Evolutionary conservation across 495 filamentous ascomycete genomes (phyloP).

Genomic region (Penicillium bovifimosum): DNA sequence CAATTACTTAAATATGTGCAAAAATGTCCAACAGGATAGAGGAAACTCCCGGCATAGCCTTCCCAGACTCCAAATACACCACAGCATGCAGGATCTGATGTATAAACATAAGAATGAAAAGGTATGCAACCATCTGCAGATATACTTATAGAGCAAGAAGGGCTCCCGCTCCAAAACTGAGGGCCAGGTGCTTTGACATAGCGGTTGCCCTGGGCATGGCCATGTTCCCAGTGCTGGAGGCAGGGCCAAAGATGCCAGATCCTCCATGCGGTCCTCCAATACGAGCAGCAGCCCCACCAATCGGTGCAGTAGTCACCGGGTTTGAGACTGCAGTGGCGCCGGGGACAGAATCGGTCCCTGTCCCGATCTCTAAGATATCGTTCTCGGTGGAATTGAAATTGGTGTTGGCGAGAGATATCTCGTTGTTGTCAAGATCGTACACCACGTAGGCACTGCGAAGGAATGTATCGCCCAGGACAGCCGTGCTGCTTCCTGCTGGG

Average conservation of each 20-base stretch:
- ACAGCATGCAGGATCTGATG: conserved; percentile 7
- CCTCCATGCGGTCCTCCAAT: conserved; percentile 30
- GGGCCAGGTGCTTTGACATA: conserved; percentile 20
- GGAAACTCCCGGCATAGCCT: conserved; percentile 6
- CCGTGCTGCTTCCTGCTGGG: conserved; percentile 58
- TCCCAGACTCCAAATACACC: conserved; percentile 8
- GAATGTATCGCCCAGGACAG: conserved; percentile 88
- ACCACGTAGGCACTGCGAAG: conserved; percentile 88
- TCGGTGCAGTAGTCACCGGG: conserved; percentile 48
- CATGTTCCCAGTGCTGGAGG: conserved; percentile 19
- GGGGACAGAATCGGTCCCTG: conserved; percentile 59
- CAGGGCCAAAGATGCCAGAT: conserved; percentile 9
- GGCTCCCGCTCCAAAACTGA: conserved; percentile 28
- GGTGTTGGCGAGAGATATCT: conserved; percentile 82
- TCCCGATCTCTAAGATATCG: conserved; percentile 67
- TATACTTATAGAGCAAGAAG: conserved; percentile 19
- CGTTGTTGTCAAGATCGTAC: conserved; percentile 81
- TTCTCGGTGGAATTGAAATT: conserved; percentile 67
- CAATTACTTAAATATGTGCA: no score
- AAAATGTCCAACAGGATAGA: not conserved
- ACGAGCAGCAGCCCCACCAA: conserved; percentile 32
- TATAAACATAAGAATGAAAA: not conserved
- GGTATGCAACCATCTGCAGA: not conserved
- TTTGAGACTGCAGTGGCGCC: conserved; percentile 62
- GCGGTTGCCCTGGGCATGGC: conserved; percentile 12